Base-by-base conservation (phyloP, 129 eudicot genomes). In the Flaveria ramosissima region DNA sequence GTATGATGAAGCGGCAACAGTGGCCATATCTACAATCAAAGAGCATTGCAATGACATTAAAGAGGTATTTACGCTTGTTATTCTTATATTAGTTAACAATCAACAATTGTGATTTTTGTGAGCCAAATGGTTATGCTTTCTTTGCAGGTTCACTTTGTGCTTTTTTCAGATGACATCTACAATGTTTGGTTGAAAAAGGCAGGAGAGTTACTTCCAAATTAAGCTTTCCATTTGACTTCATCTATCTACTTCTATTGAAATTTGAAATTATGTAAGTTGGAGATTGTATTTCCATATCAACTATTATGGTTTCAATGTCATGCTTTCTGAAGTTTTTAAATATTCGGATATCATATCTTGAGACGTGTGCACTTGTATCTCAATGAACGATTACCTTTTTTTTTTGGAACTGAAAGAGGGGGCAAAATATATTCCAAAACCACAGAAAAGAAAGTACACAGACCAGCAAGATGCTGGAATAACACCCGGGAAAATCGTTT, bases 71-170 rank as follows among this genome's bases (percentile, higher is more conserved):
- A 23, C 14, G 8, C 71, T 17, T 23, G 3, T 15, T n/a, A n/a
- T 61, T 61, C 13, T 2, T 45, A 43, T 23, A 9, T 68, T 20
- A 7, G 16, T 46, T 57, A 69, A 67, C 63, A 3, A 65, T 76
- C 53, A 65, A 32, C 9, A 2, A 8, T 4, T 66, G 39, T 53
- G 48, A 10, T 45, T 8, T 11, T 71, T 30, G 68, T 41, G 36
- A 68, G 55, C 9, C 7, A 50, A 4, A 7, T 21, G 36, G 24
- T 43, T 75, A 1, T 75, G 43, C 50, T 70, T 19, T 72, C 15
- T 65, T 70, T 82, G 81, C 89, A 93, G 98, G 96, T 88, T 64
- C 96, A 94, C 80, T 91, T 94, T 65, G 93, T 94, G 59, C 85
- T 91, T 63, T 89, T 87, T 74, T 43, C 80, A 1, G 97, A 91